Evolutionary conservation across 2,329 filamentous ascomycete species (phyloP).

Genomic region (Talaromyces sp.): DNA sequence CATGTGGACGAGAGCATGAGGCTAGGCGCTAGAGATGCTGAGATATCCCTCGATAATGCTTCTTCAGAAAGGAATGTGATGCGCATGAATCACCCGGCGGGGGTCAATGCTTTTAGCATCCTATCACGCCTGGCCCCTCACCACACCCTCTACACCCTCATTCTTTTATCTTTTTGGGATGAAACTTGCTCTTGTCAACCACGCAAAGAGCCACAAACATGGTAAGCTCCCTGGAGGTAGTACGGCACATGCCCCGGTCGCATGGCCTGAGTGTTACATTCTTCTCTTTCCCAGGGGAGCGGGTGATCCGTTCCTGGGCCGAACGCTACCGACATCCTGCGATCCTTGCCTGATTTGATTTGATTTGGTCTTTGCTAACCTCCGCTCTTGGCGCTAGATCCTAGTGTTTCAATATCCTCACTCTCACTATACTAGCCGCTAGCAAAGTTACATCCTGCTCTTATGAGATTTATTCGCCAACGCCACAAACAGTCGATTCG

Average conservation of each 20-base stretch:
- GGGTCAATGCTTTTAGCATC: no score
- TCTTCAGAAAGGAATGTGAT: no score
- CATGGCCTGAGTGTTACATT: conserved; percentile 26
- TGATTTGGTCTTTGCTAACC: not conserved
- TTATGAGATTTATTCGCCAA: not conserved
- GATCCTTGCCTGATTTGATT: not conserved
- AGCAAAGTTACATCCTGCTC: not conserved
- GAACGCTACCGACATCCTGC: not conserved
- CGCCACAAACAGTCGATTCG: not conserved
- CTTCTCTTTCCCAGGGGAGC: conserved; percentile 1
- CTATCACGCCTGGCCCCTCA: no score
- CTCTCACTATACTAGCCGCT: not conserved
- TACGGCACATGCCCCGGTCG: conserved; percentile 19
- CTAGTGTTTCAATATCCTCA: not conserved
- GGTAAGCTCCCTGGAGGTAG: not conserved
- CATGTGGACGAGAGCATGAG: no score
- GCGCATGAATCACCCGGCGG: no score
- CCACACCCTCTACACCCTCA: no score
- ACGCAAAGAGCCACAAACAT: not conserved
- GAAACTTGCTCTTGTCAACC: not conserved
- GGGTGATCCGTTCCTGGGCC: conserved; percentile 19
- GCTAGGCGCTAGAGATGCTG: no score
- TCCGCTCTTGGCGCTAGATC: not conserved
- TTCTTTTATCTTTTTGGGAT: no score
- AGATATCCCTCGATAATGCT: no score